Conservation (phyloP, 345 rosid species). For the Streptanthus diversifolius region DNA sequence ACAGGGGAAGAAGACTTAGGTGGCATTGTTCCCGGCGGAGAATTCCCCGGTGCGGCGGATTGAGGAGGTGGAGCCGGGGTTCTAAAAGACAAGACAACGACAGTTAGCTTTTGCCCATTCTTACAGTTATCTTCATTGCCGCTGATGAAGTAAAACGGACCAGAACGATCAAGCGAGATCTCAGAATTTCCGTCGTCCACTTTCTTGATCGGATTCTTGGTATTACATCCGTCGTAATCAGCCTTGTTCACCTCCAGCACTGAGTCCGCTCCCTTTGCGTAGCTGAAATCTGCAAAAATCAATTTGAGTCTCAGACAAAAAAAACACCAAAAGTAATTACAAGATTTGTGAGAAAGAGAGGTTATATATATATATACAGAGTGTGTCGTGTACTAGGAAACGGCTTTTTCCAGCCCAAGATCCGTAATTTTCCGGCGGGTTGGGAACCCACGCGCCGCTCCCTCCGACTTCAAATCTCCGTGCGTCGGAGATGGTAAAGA, state of each 20-base stretch:
- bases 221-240: constrained; percentile 56
- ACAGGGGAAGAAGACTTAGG: constrained; percentile 18
- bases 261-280: constrained; percentile 64
- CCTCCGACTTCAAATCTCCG: constrained; percentile 64
- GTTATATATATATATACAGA: constrained; percentile 40
- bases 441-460: constrained; percentile 64
- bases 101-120: constrained; percentile 56
- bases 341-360: neutral
- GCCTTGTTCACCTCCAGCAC: constrained; percentile 58
- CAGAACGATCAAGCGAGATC: constrained; percentile 58
- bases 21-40: constrained; percentile 18
- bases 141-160: constrained; percentile 78
- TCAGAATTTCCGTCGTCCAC: constrained; percentile 56
- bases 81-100: constrained; percentile 61
- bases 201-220: constrained; percentile 43
- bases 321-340: neutral
- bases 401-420: constrained; percentile 73
- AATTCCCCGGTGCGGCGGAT: constrained; percentile 20
- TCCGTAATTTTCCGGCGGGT: constrained; percentile 58
- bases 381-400: constrained; percentile 74
- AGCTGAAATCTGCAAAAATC: constrained; percentile 58
- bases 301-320: neutral
- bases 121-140: constrained; percentile 64
- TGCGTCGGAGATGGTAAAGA: constrained; percentile 29
- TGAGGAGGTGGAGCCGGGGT: constrained; percentile 32